Evolutionary conservation across 805 yeast species (phyloP).

Genomic region (Metschnikowia chrysomelidarum): DNA sequence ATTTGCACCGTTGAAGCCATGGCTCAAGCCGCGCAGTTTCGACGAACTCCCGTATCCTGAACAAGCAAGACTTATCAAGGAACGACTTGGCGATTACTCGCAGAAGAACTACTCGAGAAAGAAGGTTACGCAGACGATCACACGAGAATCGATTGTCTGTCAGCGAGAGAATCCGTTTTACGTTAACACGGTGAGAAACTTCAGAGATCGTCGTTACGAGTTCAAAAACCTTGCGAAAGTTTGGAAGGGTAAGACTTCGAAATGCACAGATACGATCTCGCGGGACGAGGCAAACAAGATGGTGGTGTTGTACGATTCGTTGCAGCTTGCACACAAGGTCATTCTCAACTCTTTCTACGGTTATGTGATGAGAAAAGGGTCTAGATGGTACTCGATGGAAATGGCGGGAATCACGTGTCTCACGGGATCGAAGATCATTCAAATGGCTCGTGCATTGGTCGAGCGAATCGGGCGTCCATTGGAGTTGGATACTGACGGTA

Average conservation of each 20-base stretch:
- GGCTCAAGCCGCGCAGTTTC: conserved; percentile 59
- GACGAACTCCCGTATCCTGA: conserved; percentile 75
- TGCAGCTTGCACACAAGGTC: conserved; percentile 96
- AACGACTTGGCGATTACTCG: conserved; percentile 79
- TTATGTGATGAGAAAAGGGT: conserved; percentile 98
- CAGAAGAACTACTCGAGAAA: conserved; percentile 80
- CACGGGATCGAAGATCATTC: conserved; percentile 97
- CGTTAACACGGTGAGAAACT: conserved; percentile 88
- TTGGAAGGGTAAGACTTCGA: conserved; percentile 81
- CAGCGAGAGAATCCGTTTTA: conserved; percentile 98
- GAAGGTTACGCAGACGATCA: conserved; percentile 78
- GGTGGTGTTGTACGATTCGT: conserved; percentile 90
- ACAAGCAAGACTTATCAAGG: conserved; percentile 72
- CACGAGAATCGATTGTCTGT: conserved; percentile 90
- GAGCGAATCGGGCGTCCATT: conserved; percentile 93
- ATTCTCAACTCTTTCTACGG: conserved; percentile 96
- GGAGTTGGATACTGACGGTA: conserved; percentile 98
- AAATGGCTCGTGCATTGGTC: conserved; percentile 90
- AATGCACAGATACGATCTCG: conserved; percentile 56
- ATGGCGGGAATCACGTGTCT: conserved; percentile 99
- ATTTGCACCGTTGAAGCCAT: conserved; percentile 61
- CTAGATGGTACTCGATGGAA: conserved; percentile 99
- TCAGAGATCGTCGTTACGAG: conserved; percentile 94
- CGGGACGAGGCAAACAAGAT: conserved; percentile 91
- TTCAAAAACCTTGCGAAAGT: conserved; percentile 90